Evolutionary conservation across 306 rosid species (phyloP).

Genomic region (Phaseolus lunatus): DNA sequence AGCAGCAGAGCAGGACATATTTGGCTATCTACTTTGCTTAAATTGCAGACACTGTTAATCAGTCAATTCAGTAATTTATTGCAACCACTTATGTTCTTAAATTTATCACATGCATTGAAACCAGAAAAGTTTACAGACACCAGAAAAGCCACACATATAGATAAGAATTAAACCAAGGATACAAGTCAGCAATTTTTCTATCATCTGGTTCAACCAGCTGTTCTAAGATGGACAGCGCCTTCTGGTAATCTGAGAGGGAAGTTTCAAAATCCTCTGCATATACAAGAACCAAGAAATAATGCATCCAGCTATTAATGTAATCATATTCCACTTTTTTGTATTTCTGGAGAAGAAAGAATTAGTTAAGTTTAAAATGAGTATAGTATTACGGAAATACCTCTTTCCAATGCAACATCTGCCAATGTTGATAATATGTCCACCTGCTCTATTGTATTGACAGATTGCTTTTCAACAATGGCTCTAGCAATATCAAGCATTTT

Average conservation of each 20-base stretch:
- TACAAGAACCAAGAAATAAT: conserved; percentile 42
- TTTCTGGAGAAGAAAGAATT: not conserved
- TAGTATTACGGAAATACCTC: conserved; percentile 61
- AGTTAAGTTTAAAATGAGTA: conserved; percentile 21
- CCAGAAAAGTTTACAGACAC: conserved; percentile 21
- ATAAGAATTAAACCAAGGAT: conserved; percentile 62
- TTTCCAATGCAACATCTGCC: conserved; percentile 94
- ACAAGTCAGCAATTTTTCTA: conserved; percentile 88
- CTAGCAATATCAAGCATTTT: conserved; percentile 97
- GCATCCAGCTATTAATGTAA: conserved; percentile 37
- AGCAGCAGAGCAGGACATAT: conserved; percentile 24
- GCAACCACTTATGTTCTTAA: conserved; percentile 8
- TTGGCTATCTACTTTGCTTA: not conserved
- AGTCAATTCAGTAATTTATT: conserved; percentile 32
- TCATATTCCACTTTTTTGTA: not conserved
- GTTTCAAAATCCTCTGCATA: conserved; percentile 93
- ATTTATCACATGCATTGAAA: conserved; percentile 23
- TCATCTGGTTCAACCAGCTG: conserved; percentile 85
- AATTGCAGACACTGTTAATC: conserved; percentile 17
- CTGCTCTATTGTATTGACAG: conserved; percentile 78
- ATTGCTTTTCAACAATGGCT: conserved; percentile 88
- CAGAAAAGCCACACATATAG: conserved; percentile 33
- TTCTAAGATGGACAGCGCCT: conserved; percentile 82
- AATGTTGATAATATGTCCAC: conserved; percentile 91
- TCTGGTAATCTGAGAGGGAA: conserved; percentile 84